Conservation (phyloP, 306 rosid species). For the Casuarina cunninghamiana region DNA sequence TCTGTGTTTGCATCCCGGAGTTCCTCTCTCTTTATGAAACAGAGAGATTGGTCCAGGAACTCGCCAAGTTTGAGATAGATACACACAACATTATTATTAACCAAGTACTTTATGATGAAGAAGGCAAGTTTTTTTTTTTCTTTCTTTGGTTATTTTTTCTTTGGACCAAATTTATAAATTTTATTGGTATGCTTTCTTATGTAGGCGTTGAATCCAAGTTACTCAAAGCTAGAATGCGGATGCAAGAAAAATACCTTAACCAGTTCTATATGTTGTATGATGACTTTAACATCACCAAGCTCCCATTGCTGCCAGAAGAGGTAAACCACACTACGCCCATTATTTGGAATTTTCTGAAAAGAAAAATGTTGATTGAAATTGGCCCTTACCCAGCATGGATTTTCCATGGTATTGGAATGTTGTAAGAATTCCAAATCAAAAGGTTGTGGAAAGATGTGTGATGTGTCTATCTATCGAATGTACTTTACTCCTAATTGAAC, state of each 20-base stretch:
- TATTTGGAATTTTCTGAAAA: not conserved
- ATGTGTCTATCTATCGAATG: not conserved
- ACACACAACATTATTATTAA: slow-evolving; percentile 95
- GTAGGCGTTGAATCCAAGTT: slow-evolving; percentile 83
- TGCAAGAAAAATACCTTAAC: slow-evolving; percentile 92
- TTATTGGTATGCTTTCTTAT: slow-evolving; percentile 11
- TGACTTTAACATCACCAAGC: slow-evolving; percentile 86
- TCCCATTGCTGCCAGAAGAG: slow-evolving; percentile 96
- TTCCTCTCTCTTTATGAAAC: slow-evolving; percentile 97
- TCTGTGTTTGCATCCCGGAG: slow-evolving; percentile 99
- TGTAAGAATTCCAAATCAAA: not conserved
- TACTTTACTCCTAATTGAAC: not conserved
- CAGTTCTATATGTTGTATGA: slow-evolving; percentile 98
- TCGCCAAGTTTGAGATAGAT: slow-evolving; percentile 92
- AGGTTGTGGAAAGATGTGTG: not conserved
- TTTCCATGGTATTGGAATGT: not conserved
- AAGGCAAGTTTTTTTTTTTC: slow-evolving; percentile 49
- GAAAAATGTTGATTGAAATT: not conserved
- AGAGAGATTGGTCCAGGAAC: slow-evolving; percentile 97
- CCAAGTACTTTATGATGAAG: slow-evolving; percentile 86
- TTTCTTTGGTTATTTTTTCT: not conserved
- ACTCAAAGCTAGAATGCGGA: slow-evolving; percentile 95
- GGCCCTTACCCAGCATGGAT: not conserved
- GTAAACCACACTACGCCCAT: slow-evolving; percentile 40
- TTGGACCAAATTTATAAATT: not conserved